Evolutionary conservation across 2,329 filamentous ascomycete species (phyloP).

Genomic region (Aspergillus sp.): DNA sequence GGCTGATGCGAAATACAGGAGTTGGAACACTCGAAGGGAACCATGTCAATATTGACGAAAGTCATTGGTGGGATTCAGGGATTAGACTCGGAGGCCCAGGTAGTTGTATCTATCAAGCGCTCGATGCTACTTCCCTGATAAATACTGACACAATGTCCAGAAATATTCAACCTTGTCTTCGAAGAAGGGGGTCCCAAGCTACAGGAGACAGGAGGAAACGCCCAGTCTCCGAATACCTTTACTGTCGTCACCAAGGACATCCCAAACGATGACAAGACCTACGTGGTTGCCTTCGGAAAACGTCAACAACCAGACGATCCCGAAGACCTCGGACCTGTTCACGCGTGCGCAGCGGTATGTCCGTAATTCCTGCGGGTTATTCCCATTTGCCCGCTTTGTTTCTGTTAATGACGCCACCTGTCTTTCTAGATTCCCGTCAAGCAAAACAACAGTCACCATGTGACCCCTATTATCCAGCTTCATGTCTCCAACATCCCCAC

Average conservation of each 20-base stretch:
- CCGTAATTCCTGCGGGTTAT: fast-evolving
- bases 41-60: neutral
- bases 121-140: neutral
- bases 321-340: neutral
- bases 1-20: neutral
- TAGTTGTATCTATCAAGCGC: neutral
- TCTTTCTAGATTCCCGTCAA: neutral
- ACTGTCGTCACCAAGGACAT: neutral
- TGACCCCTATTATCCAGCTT: neutral
- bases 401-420: neutral
- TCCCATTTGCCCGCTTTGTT: neutral
- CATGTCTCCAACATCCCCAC: neutral
- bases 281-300: neutral
- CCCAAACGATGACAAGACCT: neutral
- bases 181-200: fast-evolving
- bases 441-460: neutral
- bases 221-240: neutral
- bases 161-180: neutral
- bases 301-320: neutral
- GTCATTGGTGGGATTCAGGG: neutral
- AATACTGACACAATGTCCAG: neutral
- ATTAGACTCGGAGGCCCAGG: neutral
- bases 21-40: neutral
- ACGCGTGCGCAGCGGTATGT: neutral
- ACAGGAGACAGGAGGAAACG: neutral